These are phyloP conservation scores for Diaporthe caulivora DNA, from an alignment of 2,329 filamentous ascomycete genomes.

Conservation along the genomic window DNA sequence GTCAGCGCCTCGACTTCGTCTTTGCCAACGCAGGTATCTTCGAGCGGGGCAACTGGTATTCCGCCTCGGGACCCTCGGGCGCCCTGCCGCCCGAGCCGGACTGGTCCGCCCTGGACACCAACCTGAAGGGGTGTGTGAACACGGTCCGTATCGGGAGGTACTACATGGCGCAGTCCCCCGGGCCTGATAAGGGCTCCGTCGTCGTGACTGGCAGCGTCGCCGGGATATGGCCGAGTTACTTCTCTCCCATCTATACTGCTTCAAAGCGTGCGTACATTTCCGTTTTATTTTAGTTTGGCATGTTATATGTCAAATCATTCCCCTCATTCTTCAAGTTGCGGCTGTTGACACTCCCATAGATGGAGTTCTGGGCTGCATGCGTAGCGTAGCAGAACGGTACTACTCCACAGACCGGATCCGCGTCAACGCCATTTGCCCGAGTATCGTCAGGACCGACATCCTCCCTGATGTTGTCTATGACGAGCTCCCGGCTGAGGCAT, in stretches of 20 bases:
- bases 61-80: conserved; percentile 4
- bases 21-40: conserved; percentile 62
- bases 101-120: conserved; percentile 32
- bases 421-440: conserved; percentile 29
- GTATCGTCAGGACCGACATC: conserved; percentile 18
- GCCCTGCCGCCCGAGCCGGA: conserved; percentile 10
- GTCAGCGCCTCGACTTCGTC: conserved; percentile 56
- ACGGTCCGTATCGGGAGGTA: conserved; percentile 33
- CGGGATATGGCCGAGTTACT: conserved; percentile 35
- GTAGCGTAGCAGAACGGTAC: conserved; percentile 20
- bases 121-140: conserved; percentile 36
- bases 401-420: conserved; percentile 13
- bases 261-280: conserved; percentile 30
- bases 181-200: conserved; percentile 22
- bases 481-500: conserved; percentile 2
- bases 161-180: conserved; percentile 31
- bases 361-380: conserved; percentile 26
- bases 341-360: neutral
- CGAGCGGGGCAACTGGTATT: conserved; percentile 55
- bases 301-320: no score
- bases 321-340: no score
- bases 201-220: conserved; percentile 34
- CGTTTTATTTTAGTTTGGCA: no score
- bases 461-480: conserved; percentile 19
- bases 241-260: conserved; percentile 33